phyloP scores from a whole-genome alignment of 768 basidiomycete species.

The Suillus clintonianus region DNA sequence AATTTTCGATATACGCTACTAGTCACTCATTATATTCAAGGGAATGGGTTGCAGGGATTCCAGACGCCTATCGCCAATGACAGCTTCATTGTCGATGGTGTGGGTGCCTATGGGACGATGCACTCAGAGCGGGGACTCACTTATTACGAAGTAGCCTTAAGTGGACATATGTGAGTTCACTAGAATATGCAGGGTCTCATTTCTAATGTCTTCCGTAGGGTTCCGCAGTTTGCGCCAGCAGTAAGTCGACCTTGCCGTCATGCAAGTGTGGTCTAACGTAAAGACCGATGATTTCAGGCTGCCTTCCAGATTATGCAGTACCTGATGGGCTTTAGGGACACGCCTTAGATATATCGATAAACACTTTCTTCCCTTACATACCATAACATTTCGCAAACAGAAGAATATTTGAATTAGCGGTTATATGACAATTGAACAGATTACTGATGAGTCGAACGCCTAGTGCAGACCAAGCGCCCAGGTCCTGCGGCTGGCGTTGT shows the following conservation, averaged over 20 bases:
- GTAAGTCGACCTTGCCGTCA: slow-evolving; percentile 36
- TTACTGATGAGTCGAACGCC: too few species aligned
- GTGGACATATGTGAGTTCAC: slow-evolving; percentile 59
- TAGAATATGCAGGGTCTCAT: too few species aligned
- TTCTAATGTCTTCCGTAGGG: neutral
- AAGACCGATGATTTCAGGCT: slow-evolving; percentile 40
- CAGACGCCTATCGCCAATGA: slow-evolving; percentile 65
- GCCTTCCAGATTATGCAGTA: slow-evolving; percentile 71
- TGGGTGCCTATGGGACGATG: slow-evolving; percentile 64
- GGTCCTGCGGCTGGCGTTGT: too few species aligned
- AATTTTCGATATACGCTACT: too few species aligned
- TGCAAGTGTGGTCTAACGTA: too few species aligned
- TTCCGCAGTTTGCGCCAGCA: slow-evolving; percentile 65
- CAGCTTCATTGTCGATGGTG: slow-evolving; percentile 68
- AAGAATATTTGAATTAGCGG: too few species aligned
- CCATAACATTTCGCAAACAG: too few species aligned
- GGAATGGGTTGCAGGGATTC: slow-evolving; percentile 72
- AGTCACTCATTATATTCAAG: slow-evolving; percentile 30
- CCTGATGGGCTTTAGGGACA: slow-evolving; percentile 62
- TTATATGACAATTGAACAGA: too few species aligned
- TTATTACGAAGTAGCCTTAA: slow-evolving; percentile 64
- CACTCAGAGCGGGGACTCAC: slow-evolving; percentile 70
- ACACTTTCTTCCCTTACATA: too few species aligned
- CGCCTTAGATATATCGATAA: slow-evolving; percentile 32
- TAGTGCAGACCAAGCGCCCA: too few species aligned